Evolutionary conservation across 805 yeast genomes (phyloP), one percentile per base, ranked within the genome.

Genomic region (Isabelozyma pseudorhagii): DNA sequence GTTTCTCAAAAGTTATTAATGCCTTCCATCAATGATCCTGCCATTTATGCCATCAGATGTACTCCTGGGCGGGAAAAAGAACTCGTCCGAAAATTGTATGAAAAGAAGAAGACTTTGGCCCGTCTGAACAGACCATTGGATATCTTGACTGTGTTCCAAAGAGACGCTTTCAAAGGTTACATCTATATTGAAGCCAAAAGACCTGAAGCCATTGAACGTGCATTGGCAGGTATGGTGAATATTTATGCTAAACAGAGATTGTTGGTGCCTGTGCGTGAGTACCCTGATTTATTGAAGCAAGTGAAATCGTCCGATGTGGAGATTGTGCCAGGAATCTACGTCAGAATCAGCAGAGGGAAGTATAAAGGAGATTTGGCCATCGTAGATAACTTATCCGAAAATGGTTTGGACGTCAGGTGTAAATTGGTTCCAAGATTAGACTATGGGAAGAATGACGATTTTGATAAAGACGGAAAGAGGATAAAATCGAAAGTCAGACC

Each of bases 21-120:
- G 68, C 99, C 99, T 10, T 90, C 97, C 31, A 96, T 94, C 50
- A 90, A 92, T 60, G 97, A 94, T 64, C 98, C 99, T 8, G 84
- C 90, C 48, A 89, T 94, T 59, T 94, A 97, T 88, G 98, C 97
- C 62, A 83, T 94, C 43, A 83, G 97, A 68, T 90, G 96, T 72
- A 82, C 96, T 61, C 90, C 89, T 34, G 97, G 98, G 45, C 83
- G 87, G 57, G 99, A 94, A 69, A 93, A 89, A 67, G 97, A 90
- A 47, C 75, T 92, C 54, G 96, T 94, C 21, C 82, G 90, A 55
- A 88, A 88, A 55, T 73, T 94, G 46, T 78, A 87, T 70, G 91
- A 92, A 59, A 90, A 92, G 72, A 89, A 89, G 74, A 71, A 85
- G 53, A 89, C 90, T 46, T 72, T 89, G 59, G 87, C 85, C 56